Base-by-base conservation (phyloP, 2,329 filamentous ascomycete species). In the Chalaropsis ovoidea region DNA sequence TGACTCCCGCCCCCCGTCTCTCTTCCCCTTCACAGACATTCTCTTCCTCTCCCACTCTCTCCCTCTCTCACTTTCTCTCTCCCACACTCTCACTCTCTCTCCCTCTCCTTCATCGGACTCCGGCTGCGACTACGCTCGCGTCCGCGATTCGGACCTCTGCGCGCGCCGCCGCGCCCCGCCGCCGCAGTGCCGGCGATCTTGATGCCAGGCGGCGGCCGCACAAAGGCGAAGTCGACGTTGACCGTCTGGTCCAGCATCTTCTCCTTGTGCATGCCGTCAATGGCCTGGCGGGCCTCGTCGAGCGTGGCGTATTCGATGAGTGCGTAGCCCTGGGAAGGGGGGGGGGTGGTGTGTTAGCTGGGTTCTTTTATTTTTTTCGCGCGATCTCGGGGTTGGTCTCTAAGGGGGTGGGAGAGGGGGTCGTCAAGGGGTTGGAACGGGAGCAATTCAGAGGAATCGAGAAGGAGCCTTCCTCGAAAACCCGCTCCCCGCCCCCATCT, bases 241-340 rank as follows among this genome's bases (percentile, higher is more conserved):
- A 94, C 82, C 7, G 86, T 90, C 79, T 94, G 89, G 71, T 94
- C 89, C 56, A 94, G 82, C 65, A 94, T 78, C 75, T 92, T 89
- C 52, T 86, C 84, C 69, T 85, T 80, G 74, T 94, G 83, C n/a
- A 87, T 87, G 71, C 85, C 86, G 74, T 90, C 86, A 72, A 94
- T 90, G 56, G 89, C 89, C n/a, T 86, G 87, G 69, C 87, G 84
- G 15, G 89, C 89, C 74, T 94, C 89, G 69, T 86, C 81, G 49
- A 91, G 79, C 0, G 89, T 93, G 1, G 88, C 80, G 75, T 91
- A 94, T 74, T 94, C 90, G 74, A 94, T 92, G 70, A 94, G 77
- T 39, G 87, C 89, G 76, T 94, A 94, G 69, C 89, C 89, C 89
- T 93, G 68, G 31, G 11, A 1, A 24, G 42, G 22, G 31, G 31